Evolutionary conservation across 345 rosid genomes (phyloP).

Genomic region (Gossypium raimondii): DNA sequence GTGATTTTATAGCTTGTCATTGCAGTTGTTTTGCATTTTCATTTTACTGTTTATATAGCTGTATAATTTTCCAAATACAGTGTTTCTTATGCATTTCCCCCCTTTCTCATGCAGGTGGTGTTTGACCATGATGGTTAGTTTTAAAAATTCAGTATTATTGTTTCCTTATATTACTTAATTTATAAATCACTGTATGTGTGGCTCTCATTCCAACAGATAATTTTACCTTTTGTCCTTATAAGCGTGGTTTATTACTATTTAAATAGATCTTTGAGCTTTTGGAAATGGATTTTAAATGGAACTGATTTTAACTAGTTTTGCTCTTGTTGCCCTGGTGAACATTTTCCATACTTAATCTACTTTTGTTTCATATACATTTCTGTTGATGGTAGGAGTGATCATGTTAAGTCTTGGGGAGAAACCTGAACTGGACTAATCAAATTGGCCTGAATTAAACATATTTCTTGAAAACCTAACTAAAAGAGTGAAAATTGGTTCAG

Average conservation of each 20-base stretch:
- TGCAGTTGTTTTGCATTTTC: not conserved
- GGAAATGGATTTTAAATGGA: not conserved
- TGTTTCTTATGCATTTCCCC: slow-evolving; percentile 24
- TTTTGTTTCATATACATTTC: not conserved
- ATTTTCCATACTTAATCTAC: not conserved
- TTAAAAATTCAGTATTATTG: not conserved
- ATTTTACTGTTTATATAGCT: not conserved
- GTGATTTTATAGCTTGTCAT: not conserved
- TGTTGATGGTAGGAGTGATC: not conserved
- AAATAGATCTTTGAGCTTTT: not conserved
- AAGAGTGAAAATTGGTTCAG: not conserved
- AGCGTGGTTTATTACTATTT: not conserved
- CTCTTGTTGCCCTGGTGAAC: not conserved
- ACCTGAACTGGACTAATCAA: not conserved
- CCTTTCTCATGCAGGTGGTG: slow-evolving; percentile 68
- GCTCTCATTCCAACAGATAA: not conserved
- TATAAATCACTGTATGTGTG: not conserved
- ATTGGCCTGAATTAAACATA: not conserved
- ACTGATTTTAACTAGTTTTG: not conserved
- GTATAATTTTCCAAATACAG: not conserved
- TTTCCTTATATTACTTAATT: not conserved
- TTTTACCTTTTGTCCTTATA: not conserved
- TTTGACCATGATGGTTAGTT: slow-evolving; percentile 97
- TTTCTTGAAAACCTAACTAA: not conserved
- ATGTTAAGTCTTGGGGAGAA: not conserved